Conservation (phyloP, 805 yeast species). For the Spathaspora boniae region DNA sequence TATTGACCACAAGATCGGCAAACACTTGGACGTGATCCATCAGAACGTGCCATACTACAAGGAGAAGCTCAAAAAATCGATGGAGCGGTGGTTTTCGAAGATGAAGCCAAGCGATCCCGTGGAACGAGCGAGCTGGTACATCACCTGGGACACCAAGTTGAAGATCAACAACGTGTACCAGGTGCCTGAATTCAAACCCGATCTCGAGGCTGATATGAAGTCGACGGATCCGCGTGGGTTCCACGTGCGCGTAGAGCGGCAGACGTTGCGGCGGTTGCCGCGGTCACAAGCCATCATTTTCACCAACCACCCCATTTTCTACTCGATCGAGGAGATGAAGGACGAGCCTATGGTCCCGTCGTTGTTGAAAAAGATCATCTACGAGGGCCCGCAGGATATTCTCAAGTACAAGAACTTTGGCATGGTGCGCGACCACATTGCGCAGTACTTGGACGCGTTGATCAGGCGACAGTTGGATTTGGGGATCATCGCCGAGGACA, state of each 20-base stretch:
- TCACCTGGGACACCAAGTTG: constrained; percentile 69
- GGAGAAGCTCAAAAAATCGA: constrained; percentile 59
- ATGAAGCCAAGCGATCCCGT: constrained; percentile 62
- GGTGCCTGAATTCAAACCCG: constrained; percentile 41
- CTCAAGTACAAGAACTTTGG: constrained; percentile 62
- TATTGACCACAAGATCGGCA: constrained; percentile 56
- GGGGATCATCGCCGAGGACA: constrained; percentile 52
- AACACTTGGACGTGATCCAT: constrained; percentile 60
- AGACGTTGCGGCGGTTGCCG: constrained; percentile 66
- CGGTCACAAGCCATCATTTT: constrained; percentile 62
- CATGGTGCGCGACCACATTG: constrained; percentile 55
- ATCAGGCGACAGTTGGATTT: constrained; percentile 55
- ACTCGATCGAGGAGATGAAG: constrained; percentile 72
- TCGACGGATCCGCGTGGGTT: constrained; percentile 48
- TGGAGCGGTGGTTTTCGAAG: constrained; percentile 70
- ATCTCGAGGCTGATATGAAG: constrained; percentile 26
- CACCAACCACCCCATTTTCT: constrained; percentile 76
- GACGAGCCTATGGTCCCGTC: constrained; percentile 81
- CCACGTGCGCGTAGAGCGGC: constrained; percentile 70
- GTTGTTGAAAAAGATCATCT: constrained; percentile 58
- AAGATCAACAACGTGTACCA: constrained; percentile 55
- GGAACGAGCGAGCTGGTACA: constrained; percentile 73
- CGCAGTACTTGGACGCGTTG: constrained; percentile 53
- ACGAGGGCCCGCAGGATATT: constrained; percentile 65
- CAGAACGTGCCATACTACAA: constrained; percentile 67